Evolutionary conservation across 345 rosid genomes (phyloP), one percentile per base, ranked within the genome.

Genomic region (Pseudoturritis turrita): DNA sequence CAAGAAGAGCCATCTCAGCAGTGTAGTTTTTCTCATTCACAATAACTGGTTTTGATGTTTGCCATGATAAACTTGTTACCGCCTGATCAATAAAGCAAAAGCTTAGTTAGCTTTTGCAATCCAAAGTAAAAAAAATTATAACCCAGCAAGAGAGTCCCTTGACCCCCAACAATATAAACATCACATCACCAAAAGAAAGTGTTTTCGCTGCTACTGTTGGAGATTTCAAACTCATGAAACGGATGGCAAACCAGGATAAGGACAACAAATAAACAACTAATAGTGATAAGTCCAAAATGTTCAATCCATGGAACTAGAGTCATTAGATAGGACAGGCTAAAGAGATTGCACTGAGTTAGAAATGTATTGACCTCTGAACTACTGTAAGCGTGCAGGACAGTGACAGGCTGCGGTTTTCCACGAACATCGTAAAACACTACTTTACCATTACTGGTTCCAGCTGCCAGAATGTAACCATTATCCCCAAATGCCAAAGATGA

Each of bases 401-500:
- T 87, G 37, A 87, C 82, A 52, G 98, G 98, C 75, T 88, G 89
- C 37, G 95, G 91, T 70, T 87, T 96, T 78, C 88, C 92, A 31
- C 99, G 98, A 73, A 96, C 84, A 75, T 96, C 98, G 61, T 89
- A 96, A 68, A 96, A 92, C 44, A 92, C 99, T 56, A 95, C 87
- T 56, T 89, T 84, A 53, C 99, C 99, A 68, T 80, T 89, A 79
- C 94, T 78, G 18, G 98, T 96, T 75, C 99, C 99, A 69, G 96
- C 96, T 74, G 94, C 94, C 72, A 96, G 82, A 71, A 88, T 71
- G 92, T 81, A 78, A 47, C 96, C 99, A 85, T 92, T 94, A 71
- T 95, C 99, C 82, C 86, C 88, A 82, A 83, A 92, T 61, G 96
- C 94, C 84, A 96, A 75, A n/a, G 99, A 96, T 73, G 99, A 89